Evolutionary conservation across 306 rosid genomes (phyloP).

Genomic region (Cicer yamashitae): DNA sequence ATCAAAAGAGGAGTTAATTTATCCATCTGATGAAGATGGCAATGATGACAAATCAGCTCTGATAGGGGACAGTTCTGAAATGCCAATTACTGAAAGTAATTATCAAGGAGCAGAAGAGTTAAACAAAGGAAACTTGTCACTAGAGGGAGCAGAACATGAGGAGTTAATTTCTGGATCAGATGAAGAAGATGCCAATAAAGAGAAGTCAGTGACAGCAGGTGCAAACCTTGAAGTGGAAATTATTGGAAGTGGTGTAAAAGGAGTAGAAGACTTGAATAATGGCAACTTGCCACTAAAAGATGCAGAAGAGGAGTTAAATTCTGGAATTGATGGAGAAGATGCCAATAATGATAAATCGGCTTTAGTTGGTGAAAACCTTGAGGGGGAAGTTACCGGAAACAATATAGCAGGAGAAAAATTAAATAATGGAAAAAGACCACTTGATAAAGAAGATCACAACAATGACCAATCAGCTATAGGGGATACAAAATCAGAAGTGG

Average conservation of each 20-base stretch:
- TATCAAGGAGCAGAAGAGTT: slow-evolving; percentile 21
- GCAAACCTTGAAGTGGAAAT: slow-evolving; percentile 45
- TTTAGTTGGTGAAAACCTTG: slow-evolving; percentile 16
- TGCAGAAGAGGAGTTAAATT: slow-evolving; percentile 32
- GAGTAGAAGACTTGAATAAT: slow-evolving; percentile 26
- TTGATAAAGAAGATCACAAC: slow-evolving; percentile 36
- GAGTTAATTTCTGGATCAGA: slow-evolving; percentile 31
- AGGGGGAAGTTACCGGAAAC: slow-evolving; percentile 31
- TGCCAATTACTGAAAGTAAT: slow-evolving; percentile 41
- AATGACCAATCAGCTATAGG: slow-evolving; percentile 37
- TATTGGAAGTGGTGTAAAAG: slow-evolving; percentile 39
- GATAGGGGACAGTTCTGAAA: slow-evolving; percentile 44
- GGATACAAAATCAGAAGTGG: slow-evolving; percentile 48
- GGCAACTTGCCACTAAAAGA: background rate
- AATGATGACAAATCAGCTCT: slow-evolving; percentile 40
- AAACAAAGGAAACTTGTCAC: slow-evolving; percentile 24
- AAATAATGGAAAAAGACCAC: slow-evolving; percentile 25
- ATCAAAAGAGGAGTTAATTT: slow-evolving; percentile 30
- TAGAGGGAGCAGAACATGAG: slow-evolving; percentile 18
- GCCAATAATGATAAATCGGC: slow-evolving; percentile 14
- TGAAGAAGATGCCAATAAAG: slow-evolving; percentile 43
- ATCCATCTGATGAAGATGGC: slow-evolving; percentile 39
- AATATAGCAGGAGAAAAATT: slow-evolving; percentile 36
- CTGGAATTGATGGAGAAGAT: slow-evolving; percentile 18
- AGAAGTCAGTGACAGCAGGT: slow-evolving; percentile 33